These are phyloP conservation scores for Chrysoporthe puriensis DNA, from an alignment of 2,329 filamentous ascomycete species.

Conservation along the genomic window DNA sequence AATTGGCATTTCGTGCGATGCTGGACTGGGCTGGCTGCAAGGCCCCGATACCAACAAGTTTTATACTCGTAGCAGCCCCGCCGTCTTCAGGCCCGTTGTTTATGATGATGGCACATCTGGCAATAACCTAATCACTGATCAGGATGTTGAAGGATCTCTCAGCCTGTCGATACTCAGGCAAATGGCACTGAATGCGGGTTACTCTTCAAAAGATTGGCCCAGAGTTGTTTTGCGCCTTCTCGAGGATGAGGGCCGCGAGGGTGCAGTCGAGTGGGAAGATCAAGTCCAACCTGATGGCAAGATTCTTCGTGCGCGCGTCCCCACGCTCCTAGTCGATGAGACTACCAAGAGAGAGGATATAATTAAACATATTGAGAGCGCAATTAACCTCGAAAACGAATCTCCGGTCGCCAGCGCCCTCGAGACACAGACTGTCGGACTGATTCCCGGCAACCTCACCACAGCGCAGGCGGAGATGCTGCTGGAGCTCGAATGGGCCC, in stretches of 20 bases:
- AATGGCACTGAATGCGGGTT: conserved; percentile 45
- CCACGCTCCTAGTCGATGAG: conserved; percentile 1
- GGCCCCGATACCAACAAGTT: conserved; percentile 54
- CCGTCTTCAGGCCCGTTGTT: conserved; percentile 23
- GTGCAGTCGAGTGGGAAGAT: conserved; percentile 19
- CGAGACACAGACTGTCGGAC: conserved; percentile 32
- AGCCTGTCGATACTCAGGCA: conserved; percentile 36
- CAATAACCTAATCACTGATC: neutral
- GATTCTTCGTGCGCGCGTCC: conserved; percentile 36
- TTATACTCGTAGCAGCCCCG: conserved; percentile 4
- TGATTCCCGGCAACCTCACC: conserved; percentile 54
- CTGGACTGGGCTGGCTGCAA: conserved; percentile 67
- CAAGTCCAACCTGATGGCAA: conserved; percentile 28
- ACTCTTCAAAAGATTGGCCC: conserved; percentile 35
- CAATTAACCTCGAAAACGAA: conserved; percentile 10
- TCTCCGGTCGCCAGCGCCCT: conserved; percentile 24
- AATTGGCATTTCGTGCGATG: conserved; percentile 69
- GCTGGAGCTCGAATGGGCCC: conserved; percentile 69
- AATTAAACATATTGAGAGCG: conserved; percentile 13
- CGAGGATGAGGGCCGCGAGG: conserved; percentile 38
- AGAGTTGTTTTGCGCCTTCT: conserved; percentile 43
- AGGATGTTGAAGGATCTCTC: conserved; percentile 14
- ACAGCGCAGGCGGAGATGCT: conserved; percentile 70
- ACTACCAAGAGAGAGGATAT: conserved; percentile 14
- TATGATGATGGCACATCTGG: conserved; percentile 10